Base-by-base conservation (phyloP, 768 basidiomycete genomes). In the Leccinum obscurum region DNA sequence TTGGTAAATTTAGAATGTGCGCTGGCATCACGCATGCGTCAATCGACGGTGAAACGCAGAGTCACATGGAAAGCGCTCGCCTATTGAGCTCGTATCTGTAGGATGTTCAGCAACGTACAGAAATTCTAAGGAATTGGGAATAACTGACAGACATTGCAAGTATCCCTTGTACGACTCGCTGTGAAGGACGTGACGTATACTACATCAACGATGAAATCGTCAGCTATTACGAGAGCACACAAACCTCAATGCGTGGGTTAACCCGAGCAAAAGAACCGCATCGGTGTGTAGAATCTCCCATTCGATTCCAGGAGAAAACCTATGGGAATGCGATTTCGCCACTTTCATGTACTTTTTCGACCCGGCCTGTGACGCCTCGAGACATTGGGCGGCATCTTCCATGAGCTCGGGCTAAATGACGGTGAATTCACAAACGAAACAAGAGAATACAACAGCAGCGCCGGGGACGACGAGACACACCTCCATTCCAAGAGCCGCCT, bases 401-500 rank as follows among this genome's bases (percentile, higher is more conserved):
- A 93, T 85, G 37, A 88, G 69, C 32, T 77, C 83, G 1, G 80
- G 69, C 88, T 89, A 44, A 5, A 44, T n/a, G 60, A 56, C 20
- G 6, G 34, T 4, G 32, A 20, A 44, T 44, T 44, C 41, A 9
- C 8, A 17, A 17, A 9, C 39, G 39, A 17, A 17, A 44, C n/a
- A n/a, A 41, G 9, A 41, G 15, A 41, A 41, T 17, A 10, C 39
- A 24, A 34, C 8, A 2, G 35, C 11, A 39, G 32, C 0, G 41
- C 14, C 49, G 6, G 49, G 7, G 8, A 0, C 20, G 22, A 37
- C 5, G 9, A 6, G 14, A 6, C 60, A 13, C 39, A 87, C 88
- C 82, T 93, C 91, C 85, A 92, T 85, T n/a, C 89, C 88, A 14
- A 92, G 75, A 1, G 87, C 89, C 0, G 90, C 92, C 70, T 91